phyloP scores from a whole-genome alignment of 108 stramenopile genomes.

The Pseudonitzschia multiseries region DNA sequence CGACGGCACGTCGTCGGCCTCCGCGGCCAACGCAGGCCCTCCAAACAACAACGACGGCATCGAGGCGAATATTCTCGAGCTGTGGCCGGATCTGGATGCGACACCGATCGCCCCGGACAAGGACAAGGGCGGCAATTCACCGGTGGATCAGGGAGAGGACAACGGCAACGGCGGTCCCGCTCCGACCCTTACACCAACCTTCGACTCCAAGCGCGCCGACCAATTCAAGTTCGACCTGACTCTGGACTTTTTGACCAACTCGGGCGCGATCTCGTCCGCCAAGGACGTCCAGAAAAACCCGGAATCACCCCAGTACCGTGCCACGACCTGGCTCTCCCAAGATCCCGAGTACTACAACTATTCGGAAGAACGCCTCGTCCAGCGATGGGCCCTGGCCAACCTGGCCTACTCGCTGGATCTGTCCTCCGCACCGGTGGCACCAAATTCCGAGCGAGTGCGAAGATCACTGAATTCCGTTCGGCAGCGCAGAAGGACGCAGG shows the following conservation, averaged over 20 bases:
- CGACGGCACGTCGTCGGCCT: neutral
- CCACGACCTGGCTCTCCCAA: conserved; percentile 21
- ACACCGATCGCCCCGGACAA: neutral
- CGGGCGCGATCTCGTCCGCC: neutral
- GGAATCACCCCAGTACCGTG: conserved; percentile 21
- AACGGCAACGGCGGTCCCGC: neutral
- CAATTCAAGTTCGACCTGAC: neutral
- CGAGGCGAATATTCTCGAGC: neutral
- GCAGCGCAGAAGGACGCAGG: too few species aligned
- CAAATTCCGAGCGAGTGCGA: too few species aligned
- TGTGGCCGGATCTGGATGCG: conserved; percentile 15
- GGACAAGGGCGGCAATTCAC: neutral
- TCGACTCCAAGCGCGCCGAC: neutral
- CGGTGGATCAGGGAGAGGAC: neutral
- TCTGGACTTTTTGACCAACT: neutral
- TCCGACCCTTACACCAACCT: neutral
- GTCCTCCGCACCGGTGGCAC: neutral
- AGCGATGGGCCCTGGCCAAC: conserved; percentile 33
- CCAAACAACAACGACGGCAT: neutral
- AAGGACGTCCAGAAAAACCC: neutral
- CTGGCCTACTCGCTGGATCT: conserved; percentile 6
- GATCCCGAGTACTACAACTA: conserved; percentile 30
- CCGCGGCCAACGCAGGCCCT: neutral
- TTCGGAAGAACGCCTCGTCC: conserved; percentile 27
- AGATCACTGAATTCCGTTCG: too few species aligned